phyloP scores from a whole-genome alignment of 2,329 filamentous ascomycete species.

The Sclerotinia sclerotiorum region DNA sequence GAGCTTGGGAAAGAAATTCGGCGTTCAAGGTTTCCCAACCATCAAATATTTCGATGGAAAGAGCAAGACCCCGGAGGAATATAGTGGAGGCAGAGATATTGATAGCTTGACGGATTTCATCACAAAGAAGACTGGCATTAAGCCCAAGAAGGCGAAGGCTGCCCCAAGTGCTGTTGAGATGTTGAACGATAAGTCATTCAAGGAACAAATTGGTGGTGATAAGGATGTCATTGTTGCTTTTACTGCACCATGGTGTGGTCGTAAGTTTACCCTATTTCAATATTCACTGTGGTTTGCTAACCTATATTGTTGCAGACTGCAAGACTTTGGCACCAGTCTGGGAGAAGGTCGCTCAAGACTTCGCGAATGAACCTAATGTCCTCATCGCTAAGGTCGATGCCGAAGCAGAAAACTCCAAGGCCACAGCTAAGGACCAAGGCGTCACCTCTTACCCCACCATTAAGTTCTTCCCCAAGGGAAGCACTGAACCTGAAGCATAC shows the following conservation, averaged over 20 bases:
- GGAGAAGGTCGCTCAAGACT: conserved; percentile 84
- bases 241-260: conserved; percentile 97
- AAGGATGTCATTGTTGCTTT: conserved; percentile 94
- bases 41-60: conserved; percentile 98
- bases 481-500: conserved; percentile 70
- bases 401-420: conserved; percentile 82
- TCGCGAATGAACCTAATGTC: conserved; percentile 73
- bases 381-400: conserved; percentile 94
- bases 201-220: conserved; percentile 73
- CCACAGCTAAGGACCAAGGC: conserved; percentile 70
- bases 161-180: conserved; percentile 74
- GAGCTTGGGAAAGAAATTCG: conserved; percentile 79
- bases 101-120: conserved; percentile 83
- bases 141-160: conserved; percentile 71
- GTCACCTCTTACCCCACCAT: conserved; percentile 92
- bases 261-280: conserved; percentile 51
- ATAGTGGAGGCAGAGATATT: conserved; percentile 81
- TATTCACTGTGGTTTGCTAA: neutral
- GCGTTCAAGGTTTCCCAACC: conserved; percentile 92
- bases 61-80: conserved; percentile 80
- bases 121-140: conserved; percentile 80
- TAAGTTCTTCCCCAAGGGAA: conserved; percentile 92
- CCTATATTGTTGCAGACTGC: conserved; percentile 68
- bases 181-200: conserved; percentile 78
- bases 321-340: conserved; percentile 88